Conservation (phyloP, 352 stramenopile genomes). For the Pythium chondricola region DNA sequence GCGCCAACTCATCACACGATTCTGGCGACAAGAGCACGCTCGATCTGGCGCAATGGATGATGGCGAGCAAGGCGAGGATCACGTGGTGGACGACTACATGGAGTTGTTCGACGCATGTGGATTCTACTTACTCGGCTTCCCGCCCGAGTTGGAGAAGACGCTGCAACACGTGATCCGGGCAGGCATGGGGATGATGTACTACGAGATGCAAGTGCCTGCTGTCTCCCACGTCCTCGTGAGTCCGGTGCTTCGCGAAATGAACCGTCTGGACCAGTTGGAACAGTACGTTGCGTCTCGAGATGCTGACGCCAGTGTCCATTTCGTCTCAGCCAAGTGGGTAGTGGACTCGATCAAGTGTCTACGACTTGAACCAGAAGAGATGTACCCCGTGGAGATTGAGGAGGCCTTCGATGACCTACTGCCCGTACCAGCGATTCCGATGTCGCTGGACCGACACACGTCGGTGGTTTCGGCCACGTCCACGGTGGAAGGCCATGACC, state of each 20-base stretch:
- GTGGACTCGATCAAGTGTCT: slow-evolving; percentile 52
- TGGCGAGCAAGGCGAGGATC: neutral
- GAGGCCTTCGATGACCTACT: slow-evolving; percentile 3
- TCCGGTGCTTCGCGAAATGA: slow-evolving; percentile 30
- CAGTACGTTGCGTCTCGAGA: slow-evolving; percentile 23
- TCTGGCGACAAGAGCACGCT: slow-evolving; percentile 5
- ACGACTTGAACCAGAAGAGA: slow-evolving; percentile 44
- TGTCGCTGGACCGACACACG: neutral
- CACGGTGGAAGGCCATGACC: neutral
- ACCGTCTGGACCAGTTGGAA: slow-evolving; percentile 28
- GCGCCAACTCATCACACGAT: slow-evolving; percentile 26
- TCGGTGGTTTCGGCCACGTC: slow-evolving; percentile 1
- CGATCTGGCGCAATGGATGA: neutral
- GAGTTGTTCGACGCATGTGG: slow-evolving; percentile 66
- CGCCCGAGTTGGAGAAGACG: slow-evolving; percentile 24
- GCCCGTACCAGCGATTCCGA: neutral
- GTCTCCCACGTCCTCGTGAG: slow-evolving; percentile 71
- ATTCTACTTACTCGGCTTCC: slow-evolving; percentile 53
- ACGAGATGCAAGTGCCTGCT: slow-evolving; percentile 40
- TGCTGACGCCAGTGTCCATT: slow-evolving; percentile 27
- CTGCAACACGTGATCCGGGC: slow-evolving; percentile 50
- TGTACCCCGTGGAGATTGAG: slow-evolving; percentile 63
- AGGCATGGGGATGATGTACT: slow-evolving; percentile 69
- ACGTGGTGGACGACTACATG: slow-evolving; percentile 24
- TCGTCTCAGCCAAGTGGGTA: slow-evolving; percentile 61